Evolutionary conservation across 2,329 filamentous ascomycete genomes (phyloP).

Genomic region (Beauveria sp.): DNA sequence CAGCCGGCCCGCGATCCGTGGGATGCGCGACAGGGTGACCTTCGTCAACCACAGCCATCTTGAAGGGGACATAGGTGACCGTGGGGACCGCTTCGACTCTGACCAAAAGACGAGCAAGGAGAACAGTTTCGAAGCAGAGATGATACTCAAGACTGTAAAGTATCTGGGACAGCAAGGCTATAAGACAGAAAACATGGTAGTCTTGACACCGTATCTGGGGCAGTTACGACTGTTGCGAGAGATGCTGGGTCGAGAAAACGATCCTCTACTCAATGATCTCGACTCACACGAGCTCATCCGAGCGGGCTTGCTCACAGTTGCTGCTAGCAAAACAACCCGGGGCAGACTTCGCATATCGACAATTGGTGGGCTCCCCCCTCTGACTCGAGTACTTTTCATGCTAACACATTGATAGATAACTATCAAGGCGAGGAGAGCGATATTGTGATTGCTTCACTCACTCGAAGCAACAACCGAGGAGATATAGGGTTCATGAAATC

Average conservation of each 20-base stretch:
- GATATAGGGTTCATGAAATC: conserved; percentile 56
- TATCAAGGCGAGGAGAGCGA: conserved; percentile 73
- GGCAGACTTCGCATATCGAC: conserved; percentile 55
- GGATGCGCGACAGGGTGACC: conserved; percentile 51
- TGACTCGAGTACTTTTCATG: not conserved
- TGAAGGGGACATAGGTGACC: conserved; percentile 37
- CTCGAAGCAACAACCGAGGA: conserved; percentile 52
- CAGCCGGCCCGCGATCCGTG: conserved; percentile 39
- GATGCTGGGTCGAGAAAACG: conserved; percentile 45
- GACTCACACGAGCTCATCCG: conserved; percentile 52
- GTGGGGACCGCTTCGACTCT: conserved; percentile 44
- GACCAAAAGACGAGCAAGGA: conserved; percentile 43
- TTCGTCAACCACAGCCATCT: conserved; percentile 57
- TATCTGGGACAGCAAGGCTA: conserved; percentile 69
- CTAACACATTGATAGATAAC: conserved; percentile 46
- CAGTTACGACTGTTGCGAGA: conserved; percentile 53
- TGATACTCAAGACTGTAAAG: conserved; percentile 56
- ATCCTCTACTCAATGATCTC: conserved; percentile 60
- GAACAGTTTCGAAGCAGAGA: conserved; percentile 57
- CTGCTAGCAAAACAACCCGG: conserved; percentile 41
- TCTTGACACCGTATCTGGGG: conserved; percentile 66
- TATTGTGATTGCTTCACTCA: conserved; percentile 61
- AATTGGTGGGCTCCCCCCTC: conserved; percentile 44
- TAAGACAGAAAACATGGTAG: conserved; percentile 53
- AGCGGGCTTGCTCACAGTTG: conserved; percentile 52